Conservation (phyloP, 352 stramenopile species). For the Globisporangium nodosum region DNA sequence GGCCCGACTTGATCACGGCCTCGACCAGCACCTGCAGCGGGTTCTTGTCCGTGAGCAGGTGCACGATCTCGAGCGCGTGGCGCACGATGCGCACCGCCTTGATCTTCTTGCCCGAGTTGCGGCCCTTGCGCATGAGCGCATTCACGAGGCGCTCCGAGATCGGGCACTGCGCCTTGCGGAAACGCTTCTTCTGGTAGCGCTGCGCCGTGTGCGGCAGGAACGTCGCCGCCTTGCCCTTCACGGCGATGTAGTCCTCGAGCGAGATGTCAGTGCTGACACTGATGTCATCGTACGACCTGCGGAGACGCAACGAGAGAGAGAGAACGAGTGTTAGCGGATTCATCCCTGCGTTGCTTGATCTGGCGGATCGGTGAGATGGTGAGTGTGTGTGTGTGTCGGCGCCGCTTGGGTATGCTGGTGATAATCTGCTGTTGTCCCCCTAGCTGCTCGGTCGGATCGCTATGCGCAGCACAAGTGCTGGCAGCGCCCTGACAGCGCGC, state of each 20-base stretch:
- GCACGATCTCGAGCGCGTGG: slow-evolving; percentile 99
- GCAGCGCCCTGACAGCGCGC: too few relatives aligned
- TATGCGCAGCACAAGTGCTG: too few relatives aligned
- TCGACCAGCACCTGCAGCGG: slow-evolving; percentile 96
- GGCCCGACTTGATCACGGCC: slow-evolving; percentile 92
- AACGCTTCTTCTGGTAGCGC: slow-evolving; percentile 99
- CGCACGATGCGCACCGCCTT: slow-evolving; percentile 98
- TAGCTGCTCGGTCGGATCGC: too few relatives aligned
- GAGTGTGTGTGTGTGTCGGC: too few relatives aligned
- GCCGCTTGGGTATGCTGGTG: too few relatives aligned
- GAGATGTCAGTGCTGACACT: slow-evolving; percentile 97
- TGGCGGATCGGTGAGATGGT: too few relatives aligned
- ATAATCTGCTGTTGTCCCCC: too few relatives aligned
- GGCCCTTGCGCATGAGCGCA: slow-evolving; percentile 98
- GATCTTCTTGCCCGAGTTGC: slow-evolving; percentile 99
- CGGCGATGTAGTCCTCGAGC: slow-evolving; percentile 99
- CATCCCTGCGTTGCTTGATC: neutral
- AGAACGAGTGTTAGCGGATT: neutral
- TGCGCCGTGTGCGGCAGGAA: slow-evolving; percentile 99
- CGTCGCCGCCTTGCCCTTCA: slow-evolving; percentile 97
- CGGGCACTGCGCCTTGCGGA: slow-evolving; percentile 99
- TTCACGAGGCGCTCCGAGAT: slow-evolving; percentile 98
- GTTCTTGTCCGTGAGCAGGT: slow-evolving; percentile 99
- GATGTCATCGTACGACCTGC: slow-evolving; percentile 98
- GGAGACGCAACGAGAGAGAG: neutral